These are phyloP conservation scores for Chytriomyces hyalinus DNA, from an alignment of 192 early-diverging fungal species.

Conservation along the genomic window DNA sequence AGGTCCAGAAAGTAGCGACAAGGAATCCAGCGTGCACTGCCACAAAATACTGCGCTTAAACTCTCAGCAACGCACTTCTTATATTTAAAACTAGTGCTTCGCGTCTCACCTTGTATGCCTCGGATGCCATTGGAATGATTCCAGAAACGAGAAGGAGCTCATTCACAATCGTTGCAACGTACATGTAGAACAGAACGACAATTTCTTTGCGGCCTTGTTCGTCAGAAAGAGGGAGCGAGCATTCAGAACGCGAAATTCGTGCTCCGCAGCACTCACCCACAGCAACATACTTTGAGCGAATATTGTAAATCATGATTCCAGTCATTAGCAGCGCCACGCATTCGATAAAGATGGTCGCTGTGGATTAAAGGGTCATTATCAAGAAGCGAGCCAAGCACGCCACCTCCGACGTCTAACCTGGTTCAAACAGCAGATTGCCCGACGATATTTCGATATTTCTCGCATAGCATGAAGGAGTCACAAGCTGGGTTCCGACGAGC, in stretches of 20 bases:
- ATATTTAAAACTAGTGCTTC: background rate
- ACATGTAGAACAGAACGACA: slow-evolving; percentile 91
- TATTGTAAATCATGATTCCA: slow-evolving; percentile 93
- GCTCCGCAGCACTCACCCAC: slow-evolving; percentile 64
- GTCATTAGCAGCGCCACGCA: slow-evolving; percentile 91
- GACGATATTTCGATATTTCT: slow-evolving; percentile 81
- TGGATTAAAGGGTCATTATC: background rate
- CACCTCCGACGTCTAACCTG: slow-evolving; percentile 35
- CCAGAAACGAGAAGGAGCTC: slow-evolving; percentile 89
- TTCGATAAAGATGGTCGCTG: slow-evolving; percentile 86
- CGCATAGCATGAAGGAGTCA: slow-evolving; percentile 89
- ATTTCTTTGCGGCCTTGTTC: slow-evolving; percentile 87
- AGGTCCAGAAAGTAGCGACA: slow-evolving; percentile 82
- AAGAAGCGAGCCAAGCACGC: background rate
- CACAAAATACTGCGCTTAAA: slow-evolving; percentile 71
- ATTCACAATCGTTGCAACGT: slow-evolving; percentile 76
- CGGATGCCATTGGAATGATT: slow-evolving; percentile 80
- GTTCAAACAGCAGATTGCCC: slow-evolving; percentile 83
- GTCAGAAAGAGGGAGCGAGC: background rate
- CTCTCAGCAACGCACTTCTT: background rate
- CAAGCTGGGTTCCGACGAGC: slow-evolving; percentile 77
- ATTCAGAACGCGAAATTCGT: background rate
- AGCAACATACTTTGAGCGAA: slow-evolving; percentile 92
- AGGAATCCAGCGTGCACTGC: slow-evolving; percentile 77
- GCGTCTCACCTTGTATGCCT: slow-evolving; percentile 65